These are phyloP conservation scores for Carex scoparia DNA, from an alignment of 176 grass and related monocot genomes.

Conservation along the genomic window DNA sequence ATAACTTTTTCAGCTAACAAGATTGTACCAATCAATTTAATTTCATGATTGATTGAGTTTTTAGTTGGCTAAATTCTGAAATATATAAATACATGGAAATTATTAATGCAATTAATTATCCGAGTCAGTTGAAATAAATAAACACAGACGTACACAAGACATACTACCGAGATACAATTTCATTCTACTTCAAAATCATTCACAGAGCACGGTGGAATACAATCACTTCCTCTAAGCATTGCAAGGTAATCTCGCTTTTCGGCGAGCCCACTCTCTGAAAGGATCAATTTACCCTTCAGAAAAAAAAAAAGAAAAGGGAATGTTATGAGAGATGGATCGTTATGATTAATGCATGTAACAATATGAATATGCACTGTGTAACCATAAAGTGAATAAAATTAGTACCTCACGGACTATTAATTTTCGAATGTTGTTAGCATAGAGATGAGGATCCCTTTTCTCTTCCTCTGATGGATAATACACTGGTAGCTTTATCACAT, in stretches of 20 bases:
- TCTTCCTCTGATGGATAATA: constrained; percentile 74
- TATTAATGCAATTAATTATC: too few species aligned
- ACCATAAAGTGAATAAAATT: background rate
- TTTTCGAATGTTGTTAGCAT: constrained; percentile 65
- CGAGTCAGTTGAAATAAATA: too few species aligned
- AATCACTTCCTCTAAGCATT: constrained; percentile 60
- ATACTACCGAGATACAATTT: constrained; percentile 25
- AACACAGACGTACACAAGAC: too few species aligned
- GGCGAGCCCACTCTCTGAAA: constrained; percentile 77
- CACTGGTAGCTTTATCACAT: constrained; percentile 64
- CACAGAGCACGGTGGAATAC: constrained; percentile 53
- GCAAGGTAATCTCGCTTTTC: constrained; percentile 83
- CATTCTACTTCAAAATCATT: constrained; percentile 74
- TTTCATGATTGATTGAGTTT: too few species aligned
- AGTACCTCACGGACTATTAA: constrained; percentile 77
- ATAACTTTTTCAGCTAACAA: too few species aligned
- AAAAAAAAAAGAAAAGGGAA: background rate
- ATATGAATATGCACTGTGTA: background rate
- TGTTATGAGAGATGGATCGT: background rate
- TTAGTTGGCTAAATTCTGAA: too few species aligned
- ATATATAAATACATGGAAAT: too few species aligned
- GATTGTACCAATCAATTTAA: too few species aligned
- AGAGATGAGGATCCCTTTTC: constrained; percentile 72
- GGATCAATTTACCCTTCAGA: constrained; percentile 65
- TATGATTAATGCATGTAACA: background rate